These are phyloP conservation scores for Pseudomassariella vexata DNA, from an alignment of 2,329 filamentous ascomycete genomes.

Conservation along the genomic window DNA sequence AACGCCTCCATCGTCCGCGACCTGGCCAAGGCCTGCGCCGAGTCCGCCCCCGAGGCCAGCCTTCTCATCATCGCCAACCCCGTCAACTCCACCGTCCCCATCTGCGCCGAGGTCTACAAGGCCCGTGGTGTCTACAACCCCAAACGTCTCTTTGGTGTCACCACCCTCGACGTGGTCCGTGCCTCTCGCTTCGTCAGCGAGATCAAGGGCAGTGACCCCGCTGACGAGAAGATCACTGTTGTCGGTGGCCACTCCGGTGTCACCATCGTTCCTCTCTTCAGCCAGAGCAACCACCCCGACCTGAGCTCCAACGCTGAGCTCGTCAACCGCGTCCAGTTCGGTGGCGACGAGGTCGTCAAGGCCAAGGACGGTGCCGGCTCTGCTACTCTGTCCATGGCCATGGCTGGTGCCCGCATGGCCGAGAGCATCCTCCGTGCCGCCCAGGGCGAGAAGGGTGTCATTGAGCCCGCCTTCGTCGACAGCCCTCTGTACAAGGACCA, in stretches of 20 bases:
- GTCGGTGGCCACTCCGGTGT: constrained; percentile 96
- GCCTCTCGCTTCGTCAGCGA: constrained; percentile 94
- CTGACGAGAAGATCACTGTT: constrained; percentile 81
- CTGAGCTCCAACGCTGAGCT: constrained; percentile 90
- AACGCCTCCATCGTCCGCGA: constrained; percentile 97
- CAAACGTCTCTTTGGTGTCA: constrained; percentile 95
- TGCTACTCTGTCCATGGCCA: constrained; percentile 90
- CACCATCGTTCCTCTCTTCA: constrained; percentile 97
- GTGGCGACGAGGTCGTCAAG: constrained; percentile 94
- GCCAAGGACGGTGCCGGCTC: constrained; percentile 90
- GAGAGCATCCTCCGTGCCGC: constrained; percentile 90
- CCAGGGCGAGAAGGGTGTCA: constrained; percentile 88
- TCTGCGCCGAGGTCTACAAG: constrained; percentile 96
- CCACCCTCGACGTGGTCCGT: constrained; percentile 95
- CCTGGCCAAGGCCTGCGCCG: constrained; percentile 80
- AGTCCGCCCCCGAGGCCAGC: constrained; percentile 87
- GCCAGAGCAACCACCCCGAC: constrained; percentile 76
- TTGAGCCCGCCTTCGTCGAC: constrained; percentile 96
- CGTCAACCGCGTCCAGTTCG: constrained; percentile 94
- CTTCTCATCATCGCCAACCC: constrained; percentile 98
- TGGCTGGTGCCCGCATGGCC: constrained; percentile 86
- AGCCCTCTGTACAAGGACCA: constrained; percentile 97
- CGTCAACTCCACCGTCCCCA: constrained; percentile 97
- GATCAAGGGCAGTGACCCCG: constrained; percentile 75
- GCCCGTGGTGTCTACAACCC: constrained; percentile 87